A percentile compares a stretch with the other conserved stretches of the same genome.
phyloP scores from a whole-genome alignment of 2,329 filamentous ascomycete species.

The Trichoderma sp. region DNA sequence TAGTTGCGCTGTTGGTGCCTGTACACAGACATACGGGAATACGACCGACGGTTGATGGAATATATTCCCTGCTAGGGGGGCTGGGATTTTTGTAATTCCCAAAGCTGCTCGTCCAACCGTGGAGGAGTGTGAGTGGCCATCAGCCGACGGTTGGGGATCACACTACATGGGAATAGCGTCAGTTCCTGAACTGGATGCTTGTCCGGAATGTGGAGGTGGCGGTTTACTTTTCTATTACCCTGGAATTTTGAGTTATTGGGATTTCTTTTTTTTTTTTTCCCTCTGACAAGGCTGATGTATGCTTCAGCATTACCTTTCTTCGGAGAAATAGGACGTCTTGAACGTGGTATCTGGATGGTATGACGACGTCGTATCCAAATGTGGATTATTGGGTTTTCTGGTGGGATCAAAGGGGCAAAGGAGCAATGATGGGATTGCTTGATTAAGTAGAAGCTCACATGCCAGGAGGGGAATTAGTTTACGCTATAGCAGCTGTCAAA shows the following conservation, averaged over 20 bases:
- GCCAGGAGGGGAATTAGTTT: background rate
- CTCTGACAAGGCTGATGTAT: background rate
- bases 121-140: background rate
- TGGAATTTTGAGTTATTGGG: background rate
- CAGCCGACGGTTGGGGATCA: constrained; percentile 14
- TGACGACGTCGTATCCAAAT: background rate
- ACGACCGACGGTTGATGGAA: constrained; percentile 8
- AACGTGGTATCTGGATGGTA: background rate
- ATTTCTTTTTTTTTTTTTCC: background rate
- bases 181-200: background rate
- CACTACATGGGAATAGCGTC: background rate
- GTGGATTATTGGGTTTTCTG: background rate
- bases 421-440: background rate
- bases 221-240: background rate
- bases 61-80: constrained; percentile 1
- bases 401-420: background rate
- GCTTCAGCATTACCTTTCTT: background rate
- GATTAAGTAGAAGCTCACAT: background rate
- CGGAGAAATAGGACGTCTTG: background rate
- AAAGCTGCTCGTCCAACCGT: background rate
- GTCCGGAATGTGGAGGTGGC: background rate
- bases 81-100: background rate
- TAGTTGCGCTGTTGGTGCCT: background rate
- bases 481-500: background rate
- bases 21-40: background rate